Base-by-base conservation (phyloP, 2,329 filamentous ascomycete species). In the Myriangium duriaei region DNA sequence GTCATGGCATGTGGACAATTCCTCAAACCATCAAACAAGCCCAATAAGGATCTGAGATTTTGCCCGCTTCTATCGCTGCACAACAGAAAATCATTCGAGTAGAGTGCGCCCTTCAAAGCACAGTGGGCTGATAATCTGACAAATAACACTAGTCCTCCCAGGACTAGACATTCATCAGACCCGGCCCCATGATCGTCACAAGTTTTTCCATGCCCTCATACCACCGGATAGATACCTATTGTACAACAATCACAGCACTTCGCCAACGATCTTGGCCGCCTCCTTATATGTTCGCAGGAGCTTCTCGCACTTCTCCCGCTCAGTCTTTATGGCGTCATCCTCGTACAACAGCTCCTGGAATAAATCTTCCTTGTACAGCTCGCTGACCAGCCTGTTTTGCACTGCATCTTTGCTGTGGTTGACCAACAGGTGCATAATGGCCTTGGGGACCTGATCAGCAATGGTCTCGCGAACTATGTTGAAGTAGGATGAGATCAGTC, bases 391-490 rank as follows among this genome's bases (percentile, higher is more conserved):
- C 32, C 91, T 75, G 62, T 98, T 98, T 62, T 98, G 91, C 19
- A 98, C 87, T 10, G 88, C 88, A 49, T 98, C 91, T 61, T 96
- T 95, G 64, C 84, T 93, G 67, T 95, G 84, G 62, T 98, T 98
- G 56, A 98, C 91, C 21, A 98, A 74, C 32, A 98, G 74, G 59
- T 98, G 91, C 91, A 98, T 98, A 50, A 98, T 81, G 4, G 91
- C 91, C 65, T 98, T 98, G 48, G 91, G 91, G 9, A 98, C 91
- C 63, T 96, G 88, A 57, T 98, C 91, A 31, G 88, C 88, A 51
- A 95, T 94, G n/a, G 85, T 88, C 63, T 98, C 91, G 45, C 91
- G 83, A 32, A 98, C 91, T 53, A 98, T 98, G 60, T 94, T 93
- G 69, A 98, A 98, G 68, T 98, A 98, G 1, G 87, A 95, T 19